These are phyloP conservation scores for Barnettozyma populi DNA, from an alignment of 805 yeast species.

Conservation along the genomic window DNA sequence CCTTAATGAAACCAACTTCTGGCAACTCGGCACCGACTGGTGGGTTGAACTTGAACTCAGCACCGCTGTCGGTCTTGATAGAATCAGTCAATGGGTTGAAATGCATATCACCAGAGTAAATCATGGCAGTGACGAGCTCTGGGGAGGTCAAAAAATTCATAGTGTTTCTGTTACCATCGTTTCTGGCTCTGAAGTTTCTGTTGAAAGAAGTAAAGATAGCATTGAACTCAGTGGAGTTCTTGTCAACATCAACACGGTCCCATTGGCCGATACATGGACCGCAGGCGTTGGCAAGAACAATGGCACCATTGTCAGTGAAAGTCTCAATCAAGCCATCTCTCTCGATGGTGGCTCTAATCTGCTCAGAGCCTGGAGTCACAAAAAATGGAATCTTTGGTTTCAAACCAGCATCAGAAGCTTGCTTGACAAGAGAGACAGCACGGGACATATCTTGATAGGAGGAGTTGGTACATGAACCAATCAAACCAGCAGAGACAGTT, in stretches of 20 bases:
- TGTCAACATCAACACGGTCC: conserved; percentile 83
- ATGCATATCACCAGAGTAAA: conserved; percentile 86
- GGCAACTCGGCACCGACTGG: conserved; percentile 87
- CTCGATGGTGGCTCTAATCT: conserved; percentile 93
- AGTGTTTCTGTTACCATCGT: conserved; percentile 96
- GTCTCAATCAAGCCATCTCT: conserved; percentile 86
- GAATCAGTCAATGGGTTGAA: conserved; percentile 89
- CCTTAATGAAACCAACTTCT: conserved; percentile 64
- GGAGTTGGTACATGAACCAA: conserved; percentile 98
- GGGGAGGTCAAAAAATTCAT: conserved; percentile 99
- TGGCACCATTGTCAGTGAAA: conserved; percentile 84
- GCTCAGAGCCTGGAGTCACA: conserved; percentile 98
- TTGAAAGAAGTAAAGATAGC: conserved; percentile 96
- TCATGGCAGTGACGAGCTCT: conserved; percentile 95
- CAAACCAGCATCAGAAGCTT: conserved; percentile 81
- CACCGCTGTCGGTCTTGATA: conserved; percentile 66
- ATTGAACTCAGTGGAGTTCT: conserved; percentile 61
- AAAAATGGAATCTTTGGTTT: conserved; percentile 88
- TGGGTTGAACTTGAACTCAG: conserved; percentile 69
- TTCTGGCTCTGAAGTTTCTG: conserved; percentile 96
- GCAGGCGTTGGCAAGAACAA: conserved; percentile 94
- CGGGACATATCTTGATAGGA: conserved; percentile 98
- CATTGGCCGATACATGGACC: conserved; percentile 99
- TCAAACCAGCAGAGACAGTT: conserved; percentile 84
- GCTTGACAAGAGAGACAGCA: conserved; percentile 83